phyloP scores from a whole-genome alignment of 176 grass and related monocot genomes.

The Otatea glauca region DNA sequence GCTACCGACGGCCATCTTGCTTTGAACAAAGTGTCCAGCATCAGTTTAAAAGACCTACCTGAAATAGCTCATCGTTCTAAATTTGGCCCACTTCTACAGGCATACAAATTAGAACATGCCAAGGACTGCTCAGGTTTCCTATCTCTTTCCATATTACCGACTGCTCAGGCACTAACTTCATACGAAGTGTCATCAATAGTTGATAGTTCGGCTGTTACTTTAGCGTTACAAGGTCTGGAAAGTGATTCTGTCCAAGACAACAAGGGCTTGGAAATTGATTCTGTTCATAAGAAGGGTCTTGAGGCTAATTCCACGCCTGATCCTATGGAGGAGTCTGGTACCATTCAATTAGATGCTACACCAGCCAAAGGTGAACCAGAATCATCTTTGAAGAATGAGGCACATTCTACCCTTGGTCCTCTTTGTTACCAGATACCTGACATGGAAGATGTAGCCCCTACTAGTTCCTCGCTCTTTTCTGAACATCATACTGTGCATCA shows the following conservation, averaged over 20 bases:
- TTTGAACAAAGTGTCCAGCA: constrained; percentile 40
- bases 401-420: constrained; percentile 61
- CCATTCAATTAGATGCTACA: constrained; percentile 41
- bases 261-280: constrained; percentile 47
- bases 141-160: constrained; percentile 44
- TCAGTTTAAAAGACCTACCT: constrained; percentile 45
- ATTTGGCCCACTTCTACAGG: constrained; percentile 39
- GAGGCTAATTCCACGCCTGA: constrained; percentile 30
- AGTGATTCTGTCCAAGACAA: constrained; percentile 49
- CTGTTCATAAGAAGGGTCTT: constrained; percentile 46
- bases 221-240: constrained; percentile 33
- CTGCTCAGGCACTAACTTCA: constrained; percentile 37
- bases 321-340: constrained; percentile 33
- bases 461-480: constrained; percentile 46
- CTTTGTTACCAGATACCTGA: constrained; percentile 78
- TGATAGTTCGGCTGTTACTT: constrained; percentile 56
- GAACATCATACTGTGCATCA: constrained; percentile 37
- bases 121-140: constrained; percentile 47
- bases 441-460: constrained; percentile 52
- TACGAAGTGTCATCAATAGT: constrained; percentile 36
- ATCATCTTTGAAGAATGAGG: constrained; percentile 33
- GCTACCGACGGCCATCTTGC: constrained; percentile 44
- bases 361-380: constrained; percentile 30
- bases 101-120: constrained; percentile 40
- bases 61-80: constrained; percentile 41